Evolutionary conservation across 352 stramenopile genomes (phyloP).

Genomic region (Pythium inflatum): DNA sequence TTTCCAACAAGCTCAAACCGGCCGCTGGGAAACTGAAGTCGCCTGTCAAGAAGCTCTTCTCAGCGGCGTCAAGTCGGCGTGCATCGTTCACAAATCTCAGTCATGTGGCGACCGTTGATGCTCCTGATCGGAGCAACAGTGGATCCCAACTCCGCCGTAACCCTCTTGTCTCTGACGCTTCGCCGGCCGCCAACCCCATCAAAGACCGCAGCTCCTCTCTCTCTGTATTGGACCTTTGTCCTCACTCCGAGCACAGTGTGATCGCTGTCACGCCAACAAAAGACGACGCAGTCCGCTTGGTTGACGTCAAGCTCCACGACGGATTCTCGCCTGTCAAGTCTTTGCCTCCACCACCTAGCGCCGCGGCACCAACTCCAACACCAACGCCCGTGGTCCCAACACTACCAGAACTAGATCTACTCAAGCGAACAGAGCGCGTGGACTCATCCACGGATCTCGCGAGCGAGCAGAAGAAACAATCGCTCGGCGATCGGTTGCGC

Average conservation of each 20-base stretch:
- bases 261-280: conserved; percentile 23
- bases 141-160: conserved; percentile 22
- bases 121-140: not conserved
- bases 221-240: conserved; percentile 15
- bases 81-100: conserved; percentile 6
- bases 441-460: conserved; percentile 3
- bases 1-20: conserved; percentile 14
- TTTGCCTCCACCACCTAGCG: conserved; percentile 4
- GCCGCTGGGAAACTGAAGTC: conserved; percentile 17
- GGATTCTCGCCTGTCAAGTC: too few relatives aligned
- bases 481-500: conserved; percentile 39
- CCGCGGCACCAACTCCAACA: not conserved
- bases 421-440: conserved; percentile 2
- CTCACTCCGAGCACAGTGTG: not conserved
- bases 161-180: conserved; percentile 10
- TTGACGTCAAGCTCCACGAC: conserved; percentile 24
- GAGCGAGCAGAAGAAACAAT: conserved; percentile 35
- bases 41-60: conserved; percentile 24
- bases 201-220: conserved; percentile 22
- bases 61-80: conserved; percentile 10
- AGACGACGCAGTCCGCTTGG: conserved; percentile 6
- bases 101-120: not conserved
- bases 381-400: not conserved
- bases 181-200: not conserved
- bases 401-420: not conserved